Evolutionary conservation across 2,329 filamentous ascomycete species (phyloP).

Genomic region (Ceratocystis cacaofunesta): DNA sequence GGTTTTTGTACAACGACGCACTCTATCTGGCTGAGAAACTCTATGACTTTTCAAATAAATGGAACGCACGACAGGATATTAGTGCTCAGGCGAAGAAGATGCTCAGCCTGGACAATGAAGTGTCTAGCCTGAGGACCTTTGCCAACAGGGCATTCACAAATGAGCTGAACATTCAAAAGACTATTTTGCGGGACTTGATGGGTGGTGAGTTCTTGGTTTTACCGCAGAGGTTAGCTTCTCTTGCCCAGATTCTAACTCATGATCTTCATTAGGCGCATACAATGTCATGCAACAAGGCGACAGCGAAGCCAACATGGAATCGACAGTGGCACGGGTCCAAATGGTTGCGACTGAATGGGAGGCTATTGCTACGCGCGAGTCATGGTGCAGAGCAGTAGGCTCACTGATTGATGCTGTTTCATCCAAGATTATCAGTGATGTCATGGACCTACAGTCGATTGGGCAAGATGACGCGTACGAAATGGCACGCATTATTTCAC

Average conservation of each 20-base stretch:
- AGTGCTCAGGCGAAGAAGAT: slow-evolving; percentile 35
- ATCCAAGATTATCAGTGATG: slow-evolving; percentile 44
- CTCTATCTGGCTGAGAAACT: slow-evolving; percentile 47
- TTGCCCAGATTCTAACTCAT: not conserved
- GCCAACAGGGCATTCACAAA: slow-evolving; percentile 46
- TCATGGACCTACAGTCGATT: slow-evolving; percentile 46
- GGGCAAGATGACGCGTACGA: slow-evolving; percentile 49
- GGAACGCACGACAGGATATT: slow-evolving; percentile 41
- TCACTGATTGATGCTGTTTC: slow-evolving; percentile 44
- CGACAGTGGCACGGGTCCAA: slow-evolving; percentile 38
- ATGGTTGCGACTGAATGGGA: slow-evolving; percentile 43
- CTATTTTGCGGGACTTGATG: slow-evolving; percentile 44
- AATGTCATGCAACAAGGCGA: slow-evolving; percentile 45
- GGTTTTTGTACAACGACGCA: slow-evolving; percentile 54
- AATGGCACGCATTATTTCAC: slow-evolving; percentile 43
- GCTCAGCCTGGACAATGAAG: slow-evolving; percentile 44
- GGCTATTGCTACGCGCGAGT: slow-evolving; percentile 41
- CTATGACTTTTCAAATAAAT: slow-evolving; percentile 32
- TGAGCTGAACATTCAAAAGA: slow-evolving; percentile 47
- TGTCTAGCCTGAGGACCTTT: slow-evolving; percentile 43
- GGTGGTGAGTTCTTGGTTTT: slow-evolving; percentile 28
- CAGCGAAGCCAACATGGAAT: slow-evolving; percentile 36
- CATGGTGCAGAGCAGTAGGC: slow-evolving; percentile 48
- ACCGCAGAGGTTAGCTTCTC: not conserved
- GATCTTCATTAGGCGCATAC: slow-evolving; percentile 31